Evolutionary conservation across 768 basidiomycete genomes (phyloP), one percentile per base, ranked within the genome.

Genomic region (Podaxis rugospora): DNA sequence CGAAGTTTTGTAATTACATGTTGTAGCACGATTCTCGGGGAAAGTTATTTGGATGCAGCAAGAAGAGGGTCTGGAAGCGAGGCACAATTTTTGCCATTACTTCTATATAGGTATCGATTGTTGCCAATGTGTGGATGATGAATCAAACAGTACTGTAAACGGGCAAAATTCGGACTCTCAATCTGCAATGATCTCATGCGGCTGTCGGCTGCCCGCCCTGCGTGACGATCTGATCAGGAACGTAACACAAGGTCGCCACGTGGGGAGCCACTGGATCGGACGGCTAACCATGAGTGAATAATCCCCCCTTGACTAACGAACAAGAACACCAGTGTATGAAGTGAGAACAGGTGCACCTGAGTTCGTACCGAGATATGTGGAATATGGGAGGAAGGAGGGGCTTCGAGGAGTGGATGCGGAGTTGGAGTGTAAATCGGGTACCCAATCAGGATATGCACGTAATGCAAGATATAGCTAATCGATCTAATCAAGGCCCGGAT

Each of bases 181-280:
- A 59, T 59, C 57, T 51, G 27, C 50, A 59, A 51, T 59, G 57
- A 59, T 59, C 57, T 59, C 50, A 42, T 51, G 57, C 37, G 39
- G 3, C 23, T 58, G 46, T 51, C 39, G 57, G 46, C 11, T 37
- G 46, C 36, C 47, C 23, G 13, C 50, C 50, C 57, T 59, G 57
- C 28, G 59, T 55, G 53, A 61, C 53, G 59, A 61, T 61, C 59
- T 61, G 59, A 61, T 61, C 59, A 61, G 59, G 59, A 61, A 61
- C 59, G 51, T 60, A 60, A 60, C 51, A 50, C 51, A 39, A 61
- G 59, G 59, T 3, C 18, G 11, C 59, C 59, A 61, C 52, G 53
- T 54, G 59, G 59, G 11, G 59, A 52, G 18, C 40, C 44, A 21
- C n/a, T 50, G 46, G 40, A 61, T 54, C 35, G 52, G 59, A 13